These are phyloP conservation scores for Jackrogersella minutella DNA, from an alignment of 495 filamentous ascomycete species.

Conservation along the genomic window DNA sequence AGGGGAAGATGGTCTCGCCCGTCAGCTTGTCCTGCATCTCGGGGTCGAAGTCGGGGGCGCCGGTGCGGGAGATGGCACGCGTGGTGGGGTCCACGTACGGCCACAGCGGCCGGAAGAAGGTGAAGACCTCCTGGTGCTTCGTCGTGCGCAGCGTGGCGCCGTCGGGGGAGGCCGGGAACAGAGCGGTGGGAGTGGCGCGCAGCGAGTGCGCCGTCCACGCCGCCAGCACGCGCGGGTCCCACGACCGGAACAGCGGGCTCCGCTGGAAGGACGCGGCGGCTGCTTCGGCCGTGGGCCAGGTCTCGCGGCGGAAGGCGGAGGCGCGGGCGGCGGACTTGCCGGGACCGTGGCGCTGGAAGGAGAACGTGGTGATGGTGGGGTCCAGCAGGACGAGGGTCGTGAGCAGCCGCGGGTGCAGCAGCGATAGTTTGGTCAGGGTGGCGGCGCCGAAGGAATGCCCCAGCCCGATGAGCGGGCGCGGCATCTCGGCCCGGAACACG, in stretches of 20 bases:
- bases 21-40: constrained; percentile 19
- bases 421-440: constrained; percentile 66
- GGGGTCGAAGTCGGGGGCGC: constrained; percentile 45
- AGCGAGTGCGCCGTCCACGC: constrained; percentile 72
- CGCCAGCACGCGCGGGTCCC: constrained; percentile 77
- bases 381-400: constrained; percentile 80
- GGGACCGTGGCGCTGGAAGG: constrained; percentile 46
- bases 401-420: constrained; percentile 85
- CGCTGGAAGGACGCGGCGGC: constrained; percentile 67
- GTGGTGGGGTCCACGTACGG: constrained; percentile 28
- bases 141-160: constrained; percentile 66
- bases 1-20: constrained; percentile 53
- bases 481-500: constrained; percentile 81
- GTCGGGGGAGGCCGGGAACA: constrained; percentile 56
- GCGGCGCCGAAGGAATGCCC: constrained; percentile 90
- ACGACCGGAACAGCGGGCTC: constrained; percentile 72
- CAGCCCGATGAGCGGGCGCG: constrained; percentile 85
- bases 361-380: constrained; percentile 71
- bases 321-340: constrained; percentile 55
- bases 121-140: constrained; percentile 68
- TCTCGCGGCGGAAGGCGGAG: constrained; percentile 71
- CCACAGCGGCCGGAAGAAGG: constrained; percentile 55
- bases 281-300: constrained; percentile 72
- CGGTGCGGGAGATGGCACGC: constrained; percentile 35
- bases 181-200: constrained; percentile 65